These are phyloP conservation scores for Aspergillus sclerotioniger DNA, from an alignment of 495 filamentous ascomycete genomes.

Conservation along the genomic window DNA sequence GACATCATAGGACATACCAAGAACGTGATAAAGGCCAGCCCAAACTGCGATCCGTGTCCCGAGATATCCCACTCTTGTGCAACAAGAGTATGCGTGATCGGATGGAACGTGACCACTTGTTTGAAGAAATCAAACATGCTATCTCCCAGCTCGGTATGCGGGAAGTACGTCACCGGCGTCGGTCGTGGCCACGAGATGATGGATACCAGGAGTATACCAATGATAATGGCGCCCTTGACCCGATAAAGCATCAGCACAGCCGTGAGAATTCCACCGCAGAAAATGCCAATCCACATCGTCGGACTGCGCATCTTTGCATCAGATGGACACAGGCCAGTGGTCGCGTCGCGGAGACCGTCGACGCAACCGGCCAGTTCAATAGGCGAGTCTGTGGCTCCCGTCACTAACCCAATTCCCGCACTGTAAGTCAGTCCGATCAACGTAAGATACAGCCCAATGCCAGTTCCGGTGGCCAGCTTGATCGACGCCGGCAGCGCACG, in stretches of 20 bases:
- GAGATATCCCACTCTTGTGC: slow-evolving; percentile 69
- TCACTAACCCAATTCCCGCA: slow-evolving; percentile 73
- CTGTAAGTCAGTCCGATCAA: slow-evolving; percentile 77
- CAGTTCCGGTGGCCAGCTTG: slow-evolving; percentile 79
- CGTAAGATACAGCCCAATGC: slow-evolving; percentile 78
- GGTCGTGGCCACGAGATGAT: slow-evolving; percentile 80
- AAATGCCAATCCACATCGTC: slow-evolving; percentile 80
- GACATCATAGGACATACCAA: slow-evolving; percentile 20
- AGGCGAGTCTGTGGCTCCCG: slow-evolving; percentile 56
- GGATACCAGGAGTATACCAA: slow-evolving; percentile 75
- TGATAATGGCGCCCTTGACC: slow-evolving; percentile 78
- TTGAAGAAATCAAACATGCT: slow-evolving; percentile 77
- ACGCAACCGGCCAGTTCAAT: slow-evolving; percentile 68
- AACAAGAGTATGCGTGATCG: slow-evolving; percentile 61
- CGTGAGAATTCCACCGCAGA: slow-evolving; percentile 76
- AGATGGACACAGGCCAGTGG: slow-evolving; percentile 49
- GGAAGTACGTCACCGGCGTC: slow-evolving; percentile 75
- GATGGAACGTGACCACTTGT: slow-evolving; percentile 76
- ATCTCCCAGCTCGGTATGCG: slow-evolving; percentile 63
- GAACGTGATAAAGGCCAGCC: slow-evolving; percentile 77
- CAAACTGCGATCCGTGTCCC: slow-evolving; percentile 65
- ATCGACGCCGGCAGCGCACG: slow-evolving; percentile 73
- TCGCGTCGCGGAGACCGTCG: slow-evolving; percentile 27
- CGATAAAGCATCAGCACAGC: slow-evolving; percentile 76
- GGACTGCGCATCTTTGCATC: slow-evolving; percentile 69